Base-by-base conservation (phyloP, 306 rosid genomes). In the Calophaca sinica region DNA sequence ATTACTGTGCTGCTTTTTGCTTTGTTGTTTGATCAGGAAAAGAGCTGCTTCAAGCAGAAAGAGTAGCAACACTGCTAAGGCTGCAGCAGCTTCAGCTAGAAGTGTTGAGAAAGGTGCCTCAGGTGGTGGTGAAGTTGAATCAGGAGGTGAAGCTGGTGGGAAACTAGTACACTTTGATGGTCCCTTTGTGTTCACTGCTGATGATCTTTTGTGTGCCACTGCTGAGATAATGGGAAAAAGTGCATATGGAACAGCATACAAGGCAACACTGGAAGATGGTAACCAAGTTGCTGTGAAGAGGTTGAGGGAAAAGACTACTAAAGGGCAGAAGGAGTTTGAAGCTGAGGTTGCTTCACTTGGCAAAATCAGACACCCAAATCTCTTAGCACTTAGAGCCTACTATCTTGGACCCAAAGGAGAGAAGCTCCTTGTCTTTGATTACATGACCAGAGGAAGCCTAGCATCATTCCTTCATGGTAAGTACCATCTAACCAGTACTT, bases 211-310 rank as follows among this genome's bases (percentile, higher is more conserved):
- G 71, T 93, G 98, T 69, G 96, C 98, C 9, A 90, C 96, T 42
- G 98, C 98, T 5, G 98, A 93, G 87, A 93, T 93, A 55, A 90
- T 93, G 93, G 98, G 98, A 0, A 93, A 89, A 76, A 92, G 91
- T 72, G 85, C 97, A 7, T 92, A 83, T 83, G 98, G 98, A 51
- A 93, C 98, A 35, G 96, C 96, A 8, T 93, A 93, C 60, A 93
- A 93, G 79, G 96, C 98, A 39, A 88, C 94, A 57, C 58, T 93
- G 57, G 98, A 93, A 68, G 96, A 93, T 86, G 94, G 91, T 2
- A 79, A 89, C 82, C 89, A 88, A 67, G 96, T 93, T 80, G 94
- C 93, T 29, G 98, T 93, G 83, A 93, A 93, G 76, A 90, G 98
- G 73, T 48, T 93, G 89, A 88, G 98, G 66, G 98, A 93, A 59